Base-by-base conservation (phyloP, 179 eudicot species). In the Silene noctiflora region DNA sequence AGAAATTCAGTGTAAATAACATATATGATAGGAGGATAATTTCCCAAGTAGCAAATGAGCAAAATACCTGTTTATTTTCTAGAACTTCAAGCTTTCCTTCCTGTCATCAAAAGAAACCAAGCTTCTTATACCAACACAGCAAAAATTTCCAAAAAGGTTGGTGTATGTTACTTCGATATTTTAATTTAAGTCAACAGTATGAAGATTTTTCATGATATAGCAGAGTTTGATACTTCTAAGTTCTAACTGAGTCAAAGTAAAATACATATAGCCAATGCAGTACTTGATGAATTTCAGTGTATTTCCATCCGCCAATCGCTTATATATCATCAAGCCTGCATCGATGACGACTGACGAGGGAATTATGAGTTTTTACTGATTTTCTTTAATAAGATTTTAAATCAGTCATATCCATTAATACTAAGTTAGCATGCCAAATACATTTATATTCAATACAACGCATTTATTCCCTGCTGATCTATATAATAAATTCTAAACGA, bases 1-100 rank as follows among this genome's bases (percentile, higher is more conserved):
- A 22, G 11, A 65, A 66, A 27, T n/a, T 10, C 13, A 72, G 25
- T 59, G 24, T 48, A 61, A 25, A 21, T 66, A 63, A 80, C 59
- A 65, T 21, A 16, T 63, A 58, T 4, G 6, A 27, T 39, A 11
- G 29, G 58, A 19, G 27, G 39, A 33, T 33, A 51, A 68, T 48
- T 48, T 48, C 16, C 13, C 16, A 13, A 48, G 16, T 68, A 35
- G 69, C 16, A 48, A 55, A 67, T 55, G 20, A 76, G 19, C 42
- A 27, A 72, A 24, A 22, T 65, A 91, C 97, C 97, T 92, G 97
- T 79, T 86, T 92, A 87, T 81, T 79, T 84, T 94, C 94, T 14
- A 94, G 85, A 79, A 87, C 86, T 71, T 92, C 97, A 24, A 94
- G 82, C 80, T 94, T 92, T 42, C 97, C 98, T 84, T 94, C 97